Evolutionary conservation across 2,329 filamentous ascomycete genomes (phyloP).

Genomic region (Talaromyces pinophilus): DNA sequence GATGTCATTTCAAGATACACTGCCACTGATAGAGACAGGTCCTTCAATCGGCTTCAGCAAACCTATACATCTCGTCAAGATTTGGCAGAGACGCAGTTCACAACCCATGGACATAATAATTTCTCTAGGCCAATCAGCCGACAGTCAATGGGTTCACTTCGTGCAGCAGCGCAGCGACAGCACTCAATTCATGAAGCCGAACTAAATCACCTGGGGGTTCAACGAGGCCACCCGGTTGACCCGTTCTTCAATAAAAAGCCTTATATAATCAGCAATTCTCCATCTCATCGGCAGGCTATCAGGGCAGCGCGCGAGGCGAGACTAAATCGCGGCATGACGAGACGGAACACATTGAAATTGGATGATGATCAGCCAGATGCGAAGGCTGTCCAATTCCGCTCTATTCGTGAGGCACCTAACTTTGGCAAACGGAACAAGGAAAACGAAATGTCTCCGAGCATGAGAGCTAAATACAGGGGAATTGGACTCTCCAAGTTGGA

Average conservation of each 20-base stretch:
- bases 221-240: neutral
- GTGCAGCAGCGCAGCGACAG: conserved; percentile 1
- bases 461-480: conserved; percentile 16
- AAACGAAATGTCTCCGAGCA: conserved; percentile 29
- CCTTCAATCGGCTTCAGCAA: neutral
- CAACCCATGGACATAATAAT: conserved; percentile 30
- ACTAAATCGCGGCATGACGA: conserved; percentile 22
- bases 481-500: conserved; percentile 29
- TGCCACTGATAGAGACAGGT: neutral
- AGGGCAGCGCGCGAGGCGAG: conserved; percentile 26
- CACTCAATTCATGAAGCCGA: conserved; percentile 7
- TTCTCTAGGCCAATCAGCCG: conserved; percentile 43
- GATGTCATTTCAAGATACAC: conserved; percentile 4
- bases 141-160: conserved; percentile 32
- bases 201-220: neutral
- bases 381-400: conserved; percentile 32
- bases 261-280: conserved; percentile 31
- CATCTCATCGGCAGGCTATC: conserved; percentile 32
- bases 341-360: conserved; percentile 27
- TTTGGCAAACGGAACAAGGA: conserved; percentile 33
- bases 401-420: conserved; percentile 31
- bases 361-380: conserved; percentile 28
- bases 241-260: conserved; percentile 28
- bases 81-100: conserved; percentile 9
- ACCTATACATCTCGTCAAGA: neutral